Evolutionary conservation across 805 yeast genomes (phyloP).

Genomic region (Yamadazyma takamatsuzukensis): DNA sequence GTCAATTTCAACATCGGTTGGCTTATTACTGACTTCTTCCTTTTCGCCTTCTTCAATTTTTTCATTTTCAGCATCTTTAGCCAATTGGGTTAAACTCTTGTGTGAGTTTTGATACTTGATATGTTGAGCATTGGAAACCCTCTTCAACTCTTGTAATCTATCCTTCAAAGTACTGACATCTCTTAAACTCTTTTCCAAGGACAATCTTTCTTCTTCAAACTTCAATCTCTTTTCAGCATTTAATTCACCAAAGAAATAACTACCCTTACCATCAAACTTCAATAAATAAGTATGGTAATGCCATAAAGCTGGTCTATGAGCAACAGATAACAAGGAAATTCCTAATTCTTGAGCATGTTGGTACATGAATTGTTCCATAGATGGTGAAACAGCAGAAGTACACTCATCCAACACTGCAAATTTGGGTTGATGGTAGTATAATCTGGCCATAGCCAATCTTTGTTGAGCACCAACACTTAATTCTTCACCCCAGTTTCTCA

Average conservation of each 20-base stretch:
- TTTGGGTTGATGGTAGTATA: slow-evolving; percentile 86
- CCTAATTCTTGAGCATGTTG: slow-evolving; percentile 73
- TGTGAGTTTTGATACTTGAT: slow-evolving; percentile 28
- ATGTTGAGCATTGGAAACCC: slow-evolving; percentile 46
- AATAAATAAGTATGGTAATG: slow-evolving; percentile 80
- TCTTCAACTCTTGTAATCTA: slow-evolving; percentile 60
- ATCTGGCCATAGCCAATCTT: slow-evolving; percentile 86
- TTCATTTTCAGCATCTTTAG: slow-evolving; percentile 4
- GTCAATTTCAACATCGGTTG: too few relatives aligned
- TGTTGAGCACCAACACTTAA: slow-evolving; percentile 91
- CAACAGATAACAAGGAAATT: slow-evolving; percentile 82
- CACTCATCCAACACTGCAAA: slow-evolving; percentile 96
- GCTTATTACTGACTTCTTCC: too few relatives aligned
- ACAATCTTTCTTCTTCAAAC: slow-evolving; percentile 74
- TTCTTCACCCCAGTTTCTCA: slow-evolving; percentile 84
- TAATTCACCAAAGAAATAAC: slow-evolving; percentile 56
- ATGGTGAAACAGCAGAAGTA: slow-evolving; percentile 89
- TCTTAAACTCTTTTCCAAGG: slow-evolving; percentile 65
- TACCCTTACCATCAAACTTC: slow-evolving; percentile 84
- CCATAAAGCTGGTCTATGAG: slow-evolving; percentile 91
- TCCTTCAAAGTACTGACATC: slow-evolving; percentile 65
- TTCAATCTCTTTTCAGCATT: slow-evolving; percentile 70
- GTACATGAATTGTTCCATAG: slow-evolving; percentile 88
- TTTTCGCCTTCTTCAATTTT: too few relatives aligned
- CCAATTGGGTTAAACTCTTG: slow-evolving; percentile 22